A percentile compares a stretch with the other conserved stretches of the same genome.
Conservation (phyloP, 1,139 yeast genomes). For the Candida labiduridarum region DNA sequence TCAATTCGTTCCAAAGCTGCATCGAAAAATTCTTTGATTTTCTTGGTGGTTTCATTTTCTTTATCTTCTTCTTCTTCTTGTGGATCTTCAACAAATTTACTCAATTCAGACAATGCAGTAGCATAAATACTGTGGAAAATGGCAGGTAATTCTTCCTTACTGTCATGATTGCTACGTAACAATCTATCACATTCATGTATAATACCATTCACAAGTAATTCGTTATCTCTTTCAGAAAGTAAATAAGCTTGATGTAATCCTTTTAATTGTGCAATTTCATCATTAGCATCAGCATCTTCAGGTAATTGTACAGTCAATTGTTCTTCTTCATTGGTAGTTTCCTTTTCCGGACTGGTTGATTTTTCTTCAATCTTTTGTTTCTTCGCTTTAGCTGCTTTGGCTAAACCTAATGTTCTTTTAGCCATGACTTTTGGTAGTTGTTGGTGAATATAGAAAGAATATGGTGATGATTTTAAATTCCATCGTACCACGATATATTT, state of each 20-base stretch:
- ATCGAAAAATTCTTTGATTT: conserved; percentile 57
- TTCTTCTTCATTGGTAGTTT: conserved; percentile 21
- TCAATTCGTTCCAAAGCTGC: conserved; percentile 74
- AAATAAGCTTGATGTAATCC: conserved; percentile 70
- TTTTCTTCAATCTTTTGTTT: conserved; percentile 39
- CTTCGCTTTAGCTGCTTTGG: conserved; percentile 61
- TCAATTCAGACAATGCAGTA: conserved; percentile 67
- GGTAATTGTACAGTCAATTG: conserved; percentile 71
- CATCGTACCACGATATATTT: too few species aligned
- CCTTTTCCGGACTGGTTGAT: conserved; percentile 17
- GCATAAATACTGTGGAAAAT: conserved; percentile 76
- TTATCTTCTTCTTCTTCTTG: background rate
- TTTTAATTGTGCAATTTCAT: conserved; percentile 71
- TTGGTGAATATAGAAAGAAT: background rate
- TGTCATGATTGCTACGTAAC: conserved; percentile 49
- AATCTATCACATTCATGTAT: conserved; percentile 90
- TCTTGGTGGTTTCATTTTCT: conserved; percentile 19
- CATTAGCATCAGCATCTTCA: conserved; percentile 71
- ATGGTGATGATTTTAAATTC: too few species aligned
- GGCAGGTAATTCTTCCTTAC: conserved; percentile 45
- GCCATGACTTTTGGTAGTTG: conserved; percentile 40
- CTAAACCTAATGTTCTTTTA: conserved; percentile 82
- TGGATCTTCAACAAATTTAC: conserved; percentile 48
- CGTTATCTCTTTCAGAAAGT: conserved; percentile 58
- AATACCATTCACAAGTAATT: conserved; percentile 74